Conservation (phyloP, 2,329 filamentous ascomycete genomes). For the Juglanconis sp. region DNA sequence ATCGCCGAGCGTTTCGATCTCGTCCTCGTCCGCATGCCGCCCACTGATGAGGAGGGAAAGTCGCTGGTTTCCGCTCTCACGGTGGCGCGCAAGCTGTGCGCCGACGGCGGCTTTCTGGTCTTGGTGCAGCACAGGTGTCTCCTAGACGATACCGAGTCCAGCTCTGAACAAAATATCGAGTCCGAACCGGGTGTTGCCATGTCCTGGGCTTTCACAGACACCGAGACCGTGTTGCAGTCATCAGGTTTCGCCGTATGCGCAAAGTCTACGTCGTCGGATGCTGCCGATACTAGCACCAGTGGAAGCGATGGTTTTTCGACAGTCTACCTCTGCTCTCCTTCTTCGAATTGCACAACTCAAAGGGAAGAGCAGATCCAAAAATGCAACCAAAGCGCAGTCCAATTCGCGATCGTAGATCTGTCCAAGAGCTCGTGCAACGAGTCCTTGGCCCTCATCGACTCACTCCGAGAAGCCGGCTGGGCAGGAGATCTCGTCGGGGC, state of each 20-base stretch:
- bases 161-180: no score
- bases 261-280: no score
- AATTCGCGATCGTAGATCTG: background rate
- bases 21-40: background rate
- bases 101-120: background rate
- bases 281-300: background rate
- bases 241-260: background rate
- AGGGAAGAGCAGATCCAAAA: no score
- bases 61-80: background rate
- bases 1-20: background rate
- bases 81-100: background rate
- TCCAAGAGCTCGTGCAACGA: background rate
- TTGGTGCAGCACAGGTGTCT: background rate
- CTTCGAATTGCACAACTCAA: background rate
- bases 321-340: background rate
- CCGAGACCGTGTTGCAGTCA: background rate
- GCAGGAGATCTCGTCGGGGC: background rate
- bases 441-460: background rate
- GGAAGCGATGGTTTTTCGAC: background rate
- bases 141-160: background rate
- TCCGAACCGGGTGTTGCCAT: no score
- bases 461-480: background rate
- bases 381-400: background rate
- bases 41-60: background rate
- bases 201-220: background rate